Base-by-base conservation (phyloP, 2,329 filamentous ascomycete genomes). In the Colletotrichum spinosum region DNA sequence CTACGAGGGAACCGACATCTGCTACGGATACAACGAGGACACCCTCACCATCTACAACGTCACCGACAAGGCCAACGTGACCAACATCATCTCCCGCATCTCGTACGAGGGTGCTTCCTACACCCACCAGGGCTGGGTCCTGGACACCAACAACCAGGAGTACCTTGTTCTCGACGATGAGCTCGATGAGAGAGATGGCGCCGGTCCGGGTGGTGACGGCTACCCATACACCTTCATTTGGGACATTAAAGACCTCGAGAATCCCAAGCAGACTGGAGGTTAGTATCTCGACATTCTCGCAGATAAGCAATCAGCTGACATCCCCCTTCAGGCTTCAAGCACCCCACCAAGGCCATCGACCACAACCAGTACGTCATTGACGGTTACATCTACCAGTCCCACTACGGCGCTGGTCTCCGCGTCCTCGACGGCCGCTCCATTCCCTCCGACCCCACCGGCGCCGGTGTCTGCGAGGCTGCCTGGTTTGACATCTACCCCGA, bases 11-110 rank as follows among this genome's bases (percentile, higher is more conserved):
- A 77, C 74, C 25, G 82, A 86, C 68, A 83, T 86, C 72, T 86
- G 84, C 79, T 86, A 85, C 70, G 83, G 82, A 41, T 86, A 85
- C 78, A 85, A 86, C 72, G 83, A 83, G 69, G 81, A 84, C 70
- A 80, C 80, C 0, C 70, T 84, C 55, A 83, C 81, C 54, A 83
- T 85, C 68, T 84, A 82, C 71, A 83, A 86, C 62, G 79, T 85
- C 11, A 84, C 81, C n/a, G 75, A 85, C 73, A 84, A 84, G 75
- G 74, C 75, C 44, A 74, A 74, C 55, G 71, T 77, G 55, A 78
- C 72, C 33, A 78, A 73, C 35, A 76, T 86, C 65, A 79, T 87
- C 68, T 86, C 84, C 56, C 79, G 78, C 61, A 85, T 83, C 4
- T 80, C 80, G 0, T 88, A 86, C 73, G 78, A 81, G 8, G 85